Evolutionary conservation across 139 green algal genomes (phyloP), one percentile per base, ranked within the genome.

Genomic region (Protoeuglena noctilucae): DNA sequence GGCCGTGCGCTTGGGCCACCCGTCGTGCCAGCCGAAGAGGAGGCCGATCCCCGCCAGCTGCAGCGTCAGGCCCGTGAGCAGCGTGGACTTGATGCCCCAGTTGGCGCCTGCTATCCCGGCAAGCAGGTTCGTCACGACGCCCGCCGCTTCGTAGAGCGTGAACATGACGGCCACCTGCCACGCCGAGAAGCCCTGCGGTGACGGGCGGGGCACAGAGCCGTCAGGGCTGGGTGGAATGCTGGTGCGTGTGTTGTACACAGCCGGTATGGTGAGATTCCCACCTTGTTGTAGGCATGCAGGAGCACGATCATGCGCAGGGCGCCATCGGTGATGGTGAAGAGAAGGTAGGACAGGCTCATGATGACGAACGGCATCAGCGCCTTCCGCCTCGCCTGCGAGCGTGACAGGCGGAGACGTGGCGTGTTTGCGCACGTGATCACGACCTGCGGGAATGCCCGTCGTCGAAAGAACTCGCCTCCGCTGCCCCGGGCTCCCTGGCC

Each of bases 301-400:
- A 93, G 67, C 24, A 93, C 82, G 34, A 93, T 84, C 74, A 89
- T 89, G 24, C 78, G 74, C 14, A 77, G 60, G 1, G 72, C 81
- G 0, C 84, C 84, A 28, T 91, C 82, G 7, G 81, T 91, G 25
- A 77, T 78, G 5, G 82, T 93, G 71, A 81, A 91, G 17, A 87
- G 69, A 2, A 86, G 51, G 64, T 89, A 89, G 27, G 79, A 78
- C 0, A 80, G 25, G 31, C 53, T 74, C 55, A 93, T 83, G 63
- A 93, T 86, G 41, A 78, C 66, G 40, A 89, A 93, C 2, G 83
- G 83, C 56, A 67, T 70, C 2, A 93, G 64, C 22, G 68, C 57
- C 40, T 43, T 43, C n/a, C n/a, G n/a, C n/a, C n/a, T n/a, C n/a
- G n/a, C n/a, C n/a, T n/a, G n/a, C n/a, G n/a, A n/a, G n/a, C n/a